Evolutionary conservation across 805 yeast genomes (phyloP).

Genomic region (Yamadazyma insecticola): DNA sequence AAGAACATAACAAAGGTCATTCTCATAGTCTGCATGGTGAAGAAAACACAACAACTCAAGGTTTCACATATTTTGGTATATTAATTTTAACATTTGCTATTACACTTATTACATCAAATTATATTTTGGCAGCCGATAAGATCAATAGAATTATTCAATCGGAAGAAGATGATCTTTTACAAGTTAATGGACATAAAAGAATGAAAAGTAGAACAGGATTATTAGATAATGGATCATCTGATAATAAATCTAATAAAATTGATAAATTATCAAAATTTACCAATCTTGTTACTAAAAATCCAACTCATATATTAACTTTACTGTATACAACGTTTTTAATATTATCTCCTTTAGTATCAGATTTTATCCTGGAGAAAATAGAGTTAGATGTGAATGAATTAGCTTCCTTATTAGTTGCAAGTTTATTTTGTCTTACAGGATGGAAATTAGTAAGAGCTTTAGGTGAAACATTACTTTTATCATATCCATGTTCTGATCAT

Average conservation of each 20-base stretch:
- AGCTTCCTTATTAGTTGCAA: slow-evolving; percentile 42
- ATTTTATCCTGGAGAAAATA: slow-evolving; percentile 19
- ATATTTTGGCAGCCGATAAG: slow-evolving; percentile 27
- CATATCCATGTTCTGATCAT: slow-evolving; percentile 45
- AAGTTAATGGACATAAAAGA: slow-evolving; percentile 13
- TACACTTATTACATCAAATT: slow-evolving; percentile 32
- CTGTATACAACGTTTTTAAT: slow-evolving; percentile 36
- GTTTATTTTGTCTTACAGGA: slow-evolving; percentile 43
- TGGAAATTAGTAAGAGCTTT: slow-evolving; percentile 49
- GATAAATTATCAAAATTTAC: slow-evolving; percentile 9
- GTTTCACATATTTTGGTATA: slow-evolving; percentile 23
- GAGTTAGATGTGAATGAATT: slow-evolving; percentile 40
- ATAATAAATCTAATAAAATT: slow-evolving; percentile 4
- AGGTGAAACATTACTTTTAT: slow-evolving; percentile 49
- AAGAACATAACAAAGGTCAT: slow-evolving; percentile 23
- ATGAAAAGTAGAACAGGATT: slow-evolving; percentile 11
- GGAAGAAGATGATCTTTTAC: no score
- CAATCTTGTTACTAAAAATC: slow-evolving; percentile 24
- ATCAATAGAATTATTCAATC: slow-evolving; percentile 31
- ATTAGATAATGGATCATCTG: slow-evolving; percentile 4
- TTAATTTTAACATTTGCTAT: slow-evolving; percentile 18
- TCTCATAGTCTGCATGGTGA: slow-evolving; percentile 39
- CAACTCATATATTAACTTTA: slow-evolving; percentile 45
- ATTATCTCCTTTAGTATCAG: slow-evolving; percentile 37
- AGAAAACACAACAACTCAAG: slow-evolving; percentile 13